phyloP scores from a whole-genome alignment of 352 stramenopile genomes.

The Phytophthora capsici region DNA sequence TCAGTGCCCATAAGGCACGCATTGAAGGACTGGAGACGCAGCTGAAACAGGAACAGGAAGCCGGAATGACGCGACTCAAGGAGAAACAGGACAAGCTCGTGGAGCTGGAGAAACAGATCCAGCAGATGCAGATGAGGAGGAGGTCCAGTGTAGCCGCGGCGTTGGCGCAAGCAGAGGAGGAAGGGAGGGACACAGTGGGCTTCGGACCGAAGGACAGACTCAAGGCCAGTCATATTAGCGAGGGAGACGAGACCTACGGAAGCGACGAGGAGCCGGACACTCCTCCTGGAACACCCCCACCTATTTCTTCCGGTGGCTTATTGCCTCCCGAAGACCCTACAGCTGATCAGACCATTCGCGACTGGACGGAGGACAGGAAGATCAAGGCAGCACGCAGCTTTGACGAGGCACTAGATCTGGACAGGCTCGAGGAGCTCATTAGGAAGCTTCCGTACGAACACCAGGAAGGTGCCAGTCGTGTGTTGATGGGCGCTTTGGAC shows the following conservation, averaged over 20 bases:
- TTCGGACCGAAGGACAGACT: constrained; percentile 55
- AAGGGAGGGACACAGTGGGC: constrained; percentile 40
- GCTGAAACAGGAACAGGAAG: constrained; percentile 70
- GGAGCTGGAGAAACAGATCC: constrained; percentile 66
- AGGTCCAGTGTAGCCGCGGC: constrained; percentile 58
- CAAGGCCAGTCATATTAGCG: constrained; percentile 36
- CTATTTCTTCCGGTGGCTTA: constrained; percentile 61
- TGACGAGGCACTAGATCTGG: constrained; percentile 48
- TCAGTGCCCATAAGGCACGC: constrained; percentile 65
- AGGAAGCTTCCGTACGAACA: constrained; percentile 72
- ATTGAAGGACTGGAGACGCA: constrained; percentile 63
- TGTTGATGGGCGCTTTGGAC: constrained; percentile 63
- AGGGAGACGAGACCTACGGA: constrained; percentile 32
- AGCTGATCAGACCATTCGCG: constrained; percentile 62
- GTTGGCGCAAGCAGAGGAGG: constrained; percentile 44
- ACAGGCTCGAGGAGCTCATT: constrained; percentile 56
- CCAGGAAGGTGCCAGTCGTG: constrained; percentile 65
- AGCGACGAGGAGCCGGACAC: constrained; percentile 70
- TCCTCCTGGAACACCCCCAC: constrained; percentile 75
- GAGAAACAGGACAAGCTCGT: constrained; percentile 80
- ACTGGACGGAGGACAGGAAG: constrained; percentile 75
- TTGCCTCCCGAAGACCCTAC: constrained; percentile 59
- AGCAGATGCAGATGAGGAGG: constrained; percentile 62
- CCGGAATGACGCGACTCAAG: constrained; percentile 62
- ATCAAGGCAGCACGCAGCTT: constrained; percentile 51